Evolutionary conservation across 108 stramenopile genomes (phyloP).

Genomic region (Aurantiochytrium sp.): DNA sequence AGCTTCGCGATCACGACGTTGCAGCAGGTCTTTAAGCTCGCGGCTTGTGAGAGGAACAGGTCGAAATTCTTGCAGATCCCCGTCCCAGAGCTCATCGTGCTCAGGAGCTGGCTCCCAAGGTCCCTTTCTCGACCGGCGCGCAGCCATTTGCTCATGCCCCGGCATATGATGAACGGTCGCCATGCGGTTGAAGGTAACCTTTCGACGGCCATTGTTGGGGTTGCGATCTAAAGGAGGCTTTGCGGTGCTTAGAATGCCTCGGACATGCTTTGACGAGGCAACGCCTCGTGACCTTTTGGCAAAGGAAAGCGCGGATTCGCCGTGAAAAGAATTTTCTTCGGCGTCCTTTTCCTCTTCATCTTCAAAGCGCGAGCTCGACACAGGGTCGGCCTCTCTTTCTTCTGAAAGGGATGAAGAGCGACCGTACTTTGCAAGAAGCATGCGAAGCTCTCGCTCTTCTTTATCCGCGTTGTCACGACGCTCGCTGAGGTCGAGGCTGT

Average conservation of each 20-base stretch:
- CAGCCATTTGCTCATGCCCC: background rate
- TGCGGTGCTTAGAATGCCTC: background rate
- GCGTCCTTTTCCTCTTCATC: background rate
- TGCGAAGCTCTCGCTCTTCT: background rate
- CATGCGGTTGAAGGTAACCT: background rate
- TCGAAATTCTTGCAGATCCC: background rate
- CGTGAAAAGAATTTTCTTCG: background rate
- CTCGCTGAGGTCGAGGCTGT: background rate
- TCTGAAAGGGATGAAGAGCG: background rate
- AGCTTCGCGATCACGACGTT: background rate
- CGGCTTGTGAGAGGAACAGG: background rate
- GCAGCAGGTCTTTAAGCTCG: background rate
- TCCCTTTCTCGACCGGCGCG: background rate
- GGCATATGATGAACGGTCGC: background rate
- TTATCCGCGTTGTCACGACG: background rate
- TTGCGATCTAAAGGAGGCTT: background rate
- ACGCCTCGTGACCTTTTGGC: background rate
- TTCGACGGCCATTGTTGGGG: background rate
- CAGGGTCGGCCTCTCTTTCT: background rate
- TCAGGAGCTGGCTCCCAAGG: background rate
- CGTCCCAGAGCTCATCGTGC: conserved; percentile 13
- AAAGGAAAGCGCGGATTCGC: background rate
- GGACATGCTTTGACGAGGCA: background rate
- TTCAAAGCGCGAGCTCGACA: background rate
- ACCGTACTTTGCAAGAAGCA: background rate